Conservation (phyloP, 2,329 filamentous ascomycete species). For the Colletotrichum paranaense region DNA sequence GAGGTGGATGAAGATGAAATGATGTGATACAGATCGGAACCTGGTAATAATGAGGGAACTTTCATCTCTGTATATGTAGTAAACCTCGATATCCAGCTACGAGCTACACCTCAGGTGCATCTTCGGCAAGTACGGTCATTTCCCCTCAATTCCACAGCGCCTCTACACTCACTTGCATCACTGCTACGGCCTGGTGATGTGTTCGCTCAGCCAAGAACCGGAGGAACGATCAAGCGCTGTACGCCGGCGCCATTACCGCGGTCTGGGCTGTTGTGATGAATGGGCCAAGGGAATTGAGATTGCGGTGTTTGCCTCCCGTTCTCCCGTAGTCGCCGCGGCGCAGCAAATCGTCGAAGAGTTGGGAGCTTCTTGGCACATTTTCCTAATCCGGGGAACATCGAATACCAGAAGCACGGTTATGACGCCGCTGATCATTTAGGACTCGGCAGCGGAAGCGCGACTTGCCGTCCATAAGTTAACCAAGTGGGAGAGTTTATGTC, state of each 20-base stretch:
- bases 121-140: neutral
- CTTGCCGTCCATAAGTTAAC: neutral
- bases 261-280: constrained; percentile 14
- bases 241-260: neutral
- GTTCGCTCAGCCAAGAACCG: constrained; percentile 18
- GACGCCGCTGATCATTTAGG: constrained; percentile 18
- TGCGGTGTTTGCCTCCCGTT: constrained; percentile 2
- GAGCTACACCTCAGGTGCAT: neutral
- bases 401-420: neutral
- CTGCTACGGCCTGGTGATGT: neutral
- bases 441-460: constrained; percentile 17
- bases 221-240: neutral
- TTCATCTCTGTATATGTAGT: neutral
- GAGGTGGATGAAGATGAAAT: neutral
- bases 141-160: constrained; percentile 2
- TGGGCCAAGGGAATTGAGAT: constrained; percentile 20
- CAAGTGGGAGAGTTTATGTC: neutral
- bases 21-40: neutral
- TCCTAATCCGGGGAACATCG: neutral
- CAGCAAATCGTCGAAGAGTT: neutral
- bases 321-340: neutral
- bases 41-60: neutral
- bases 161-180: neutral
- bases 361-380: neutral
- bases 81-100: neutral